A percentile compares a stretch with the other conserved stretches of the same genome.
These are phyloP conservation scores for Vittaforma corneae DNA, from an alignment of 371 early-diverging fungal species.

Conservation along the genomic window DNA sequence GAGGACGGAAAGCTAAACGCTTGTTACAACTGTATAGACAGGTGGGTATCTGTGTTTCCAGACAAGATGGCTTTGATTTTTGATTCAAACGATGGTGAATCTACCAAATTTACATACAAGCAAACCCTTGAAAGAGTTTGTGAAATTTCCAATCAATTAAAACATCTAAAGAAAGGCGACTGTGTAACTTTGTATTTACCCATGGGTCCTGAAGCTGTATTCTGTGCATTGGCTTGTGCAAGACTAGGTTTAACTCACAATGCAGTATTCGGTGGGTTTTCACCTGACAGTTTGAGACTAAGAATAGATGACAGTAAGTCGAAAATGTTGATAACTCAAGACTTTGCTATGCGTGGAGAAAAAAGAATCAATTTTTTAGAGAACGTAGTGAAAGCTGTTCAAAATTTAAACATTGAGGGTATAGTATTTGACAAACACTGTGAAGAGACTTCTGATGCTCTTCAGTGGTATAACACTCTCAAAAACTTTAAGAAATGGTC, in stretches of 20 bases:
- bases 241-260: constrained; percentile 79
- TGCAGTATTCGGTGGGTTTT: constrained; percentile 84
- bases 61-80: constrained; percentile 72
- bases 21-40: constrained; percentile 85
- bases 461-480: too few relatives aligned
- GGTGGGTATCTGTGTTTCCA: constrained; percentile 64
- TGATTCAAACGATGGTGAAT: constrained; percentile 73
- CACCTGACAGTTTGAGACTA: constrained; percentile 73
- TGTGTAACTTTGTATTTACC: constrained; percentile 86
- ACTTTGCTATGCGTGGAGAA: constrained; percentile 75
- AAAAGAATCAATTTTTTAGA: constrained; percentile 76
- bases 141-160: constrained; percentile 69
- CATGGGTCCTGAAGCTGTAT: constrained; percentile 80
- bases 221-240: constrained; percentile 79
- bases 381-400: constrained; percentile 67
- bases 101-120: constrained; percentile 67
- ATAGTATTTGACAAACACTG: constrained; percentile 66
- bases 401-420: constrained; percentile 60
- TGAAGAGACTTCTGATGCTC: not conserved
- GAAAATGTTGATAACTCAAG: constrained; percentile 74
- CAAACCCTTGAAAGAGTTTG: constrained; percentile 69
- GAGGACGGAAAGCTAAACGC: constrained; percentile 78
- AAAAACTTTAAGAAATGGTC: not conserved
- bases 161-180: constrained; percentile 68
- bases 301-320: constrained; percentile 83